A percentile compares a stretch with the other conserved stretches of the same genome.
Conservation (phyloP, 129 eudicot genomes). For the Flaveria ramosissima region DNA sequence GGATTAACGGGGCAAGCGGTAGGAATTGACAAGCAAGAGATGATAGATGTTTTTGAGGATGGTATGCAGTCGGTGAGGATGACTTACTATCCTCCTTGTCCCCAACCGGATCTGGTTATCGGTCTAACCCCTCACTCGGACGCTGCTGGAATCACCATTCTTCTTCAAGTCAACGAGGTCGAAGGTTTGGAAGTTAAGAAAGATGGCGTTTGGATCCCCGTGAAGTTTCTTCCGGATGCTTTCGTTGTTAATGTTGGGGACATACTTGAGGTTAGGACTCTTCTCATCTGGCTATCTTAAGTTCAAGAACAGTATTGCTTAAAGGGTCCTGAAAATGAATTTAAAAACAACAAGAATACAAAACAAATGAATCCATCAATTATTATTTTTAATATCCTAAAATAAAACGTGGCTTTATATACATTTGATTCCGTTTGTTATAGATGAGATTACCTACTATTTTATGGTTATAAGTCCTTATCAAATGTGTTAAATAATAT, state of each 20-base stretch:
- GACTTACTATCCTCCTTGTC: slow-evolving; percentile 69
- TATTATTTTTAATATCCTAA: background rate
- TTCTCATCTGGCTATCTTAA: background rate
- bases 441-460: background rate
- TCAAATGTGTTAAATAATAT: slow-evolving; percentile 27
- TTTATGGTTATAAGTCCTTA: slow-evolving; percentile 19
- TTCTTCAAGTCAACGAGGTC: slow-evolving; percentile 49
- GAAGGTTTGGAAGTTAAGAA: slow-evolving; percentile 61
- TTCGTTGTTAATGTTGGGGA: slow-evolving; percentile 68
- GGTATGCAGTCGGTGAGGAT: slow-evolving; percentile 64
- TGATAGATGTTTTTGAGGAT: slow-evolving; percentile 42
- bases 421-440: slow-evolving; percentile 13
- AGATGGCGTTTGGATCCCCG: slow-evolving; percentile 62
- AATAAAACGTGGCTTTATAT: slow-evolving; percentile 29
- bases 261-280: slow-evolving; percentile 50
- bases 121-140: slow-evolving; percentile 70
- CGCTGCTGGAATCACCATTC: slow-evolving; percentile 52
- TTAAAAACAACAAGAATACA: background rate
- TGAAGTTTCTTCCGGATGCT: slow-evolving; percentile 49
- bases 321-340: background rate
- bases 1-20: slow-evolving; percentile 51
- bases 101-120: slow-evolving; percentile 55
- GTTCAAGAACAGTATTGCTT: background rate
- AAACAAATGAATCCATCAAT: background rate
- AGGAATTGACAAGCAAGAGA: slow-evolving; percentile 41